These are phyloP conservation scores for Plasmodium coatneyi DNA, from an alignment of 169 alveolate species.

Conservation along the genomic window DNA sequence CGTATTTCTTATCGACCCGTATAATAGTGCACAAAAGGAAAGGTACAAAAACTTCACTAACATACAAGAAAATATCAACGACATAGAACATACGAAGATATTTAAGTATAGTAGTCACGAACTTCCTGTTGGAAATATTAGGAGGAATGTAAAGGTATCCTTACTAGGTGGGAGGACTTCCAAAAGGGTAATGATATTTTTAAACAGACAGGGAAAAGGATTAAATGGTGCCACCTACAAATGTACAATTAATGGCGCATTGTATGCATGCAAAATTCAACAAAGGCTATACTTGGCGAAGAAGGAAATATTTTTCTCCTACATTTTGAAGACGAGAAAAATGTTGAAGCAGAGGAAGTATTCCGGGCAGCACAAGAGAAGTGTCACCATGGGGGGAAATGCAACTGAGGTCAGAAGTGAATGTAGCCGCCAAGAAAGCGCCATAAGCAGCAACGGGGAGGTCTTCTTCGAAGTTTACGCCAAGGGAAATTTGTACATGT, in stretches of 20 bases:
- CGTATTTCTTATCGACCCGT: conserved; percentile 39
- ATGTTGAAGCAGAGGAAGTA: conserved; percentile 17
- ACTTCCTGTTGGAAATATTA: background rate
- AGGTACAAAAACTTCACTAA: conserved; percentile 16
- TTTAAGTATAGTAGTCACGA: conserved; percentile 32
- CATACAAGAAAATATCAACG: conserved; percentile 36
- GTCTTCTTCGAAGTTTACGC: conserved; percentile 36
- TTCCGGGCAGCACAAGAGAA: background rate
- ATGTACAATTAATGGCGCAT: conserved; percentile 21
- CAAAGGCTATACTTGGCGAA: conserved; percentile 41
- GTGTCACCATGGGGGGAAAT: background rate
- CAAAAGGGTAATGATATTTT: conserved; percentile 24
- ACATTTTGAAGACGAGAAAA: conserved; percentile 33
- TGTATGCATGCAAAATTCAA: conserved; percentile 63
- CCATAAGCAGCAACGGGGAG: background rate
- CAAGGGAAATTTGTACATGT: conserved; percentile 27
- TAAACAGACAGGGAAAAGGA: conserved; percentile 55
- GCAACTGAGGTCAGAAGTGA: background rate
- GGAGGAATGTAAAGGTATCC: conserved; percentile 10
- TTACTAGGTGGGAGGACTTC: conserved; percentile 25
- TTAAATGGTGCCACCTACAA: conserved; percentile 53
- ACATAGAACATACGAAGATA: conserved; percentile 41
- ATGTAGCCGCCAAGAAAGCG: background rate
- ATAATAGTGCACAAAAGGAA: conserved; percentile 23
- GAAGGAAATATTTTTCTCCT: conserved; percentile 73